Evolutionary conservation across 169 alveolate genomes (phyloP).

Genomic region (Plasmodium vinckei): DNA sequence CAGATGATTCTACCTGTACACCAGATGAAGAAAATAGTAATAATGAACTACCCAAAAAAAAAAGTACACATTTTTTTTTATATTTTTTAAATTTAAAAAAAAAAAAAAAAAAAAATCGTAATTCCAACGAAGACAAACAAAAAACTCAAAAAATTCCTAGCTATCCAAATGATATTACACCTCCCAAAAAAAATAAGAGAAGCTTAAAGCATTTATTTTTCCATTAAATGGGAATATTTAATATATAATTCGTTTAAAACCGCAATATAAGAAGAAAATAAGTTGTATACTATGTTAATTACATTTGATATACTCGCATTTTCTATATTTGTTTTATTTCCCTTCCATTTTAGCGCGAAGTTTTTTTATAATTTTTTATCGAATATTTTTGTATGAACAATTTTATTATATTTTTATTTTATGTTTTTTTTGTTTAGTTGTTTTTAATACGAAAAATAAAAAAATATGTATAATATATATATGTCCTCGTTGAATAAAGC

Average conservation of each 20-base stretch:
- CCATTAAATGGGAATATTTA: slow-evolving; percentile 23
- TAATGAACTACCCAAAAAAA: background rate
- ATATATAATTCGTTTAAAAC: background rate
- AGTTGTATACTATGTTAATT: background rate
- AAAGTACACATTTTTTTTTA: slow-evolving; percentile 24
- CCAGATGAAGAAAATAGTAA: slow-evolving; percentile 14
- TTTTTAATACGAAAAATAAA: too few relatives aligned
- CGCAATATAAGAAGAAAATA: too few relatives aligned
- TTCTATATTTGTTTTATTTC: background rate
- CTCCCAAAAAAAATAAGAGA: background rate
- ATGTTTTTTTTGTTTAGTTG: too few relatives aligned
- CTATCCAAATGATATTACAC: background rate
- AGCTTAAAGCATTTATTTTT: slow-evolving; percentile 19
- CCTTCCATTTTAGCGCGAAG: too few relatives aligned
- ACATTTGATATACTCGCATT: slow-evolving; percentile 6
- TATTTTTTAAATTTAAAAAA: slow-evolving; percentile 31
- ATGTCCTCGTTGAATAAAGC: too few relatives aligned
- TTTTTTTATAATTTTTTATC: too few relatives aligned
- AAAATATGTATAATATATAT: too few relatives aligned
- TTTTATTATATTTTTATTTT: too few relatives aligned
- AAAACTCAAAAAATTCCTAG: background rate
- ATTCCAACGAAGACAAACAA: slow-evolving; percentile 17
- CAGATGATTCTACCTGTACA: slow-evolving; percentile 1
- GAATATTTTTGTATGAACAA: too few relatives aligned
- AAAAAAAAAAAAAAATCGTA: slow-evolving; percentile 44